Conservation (phyloP, 2,329 filamentous ascomycete genomes). For the Cladosporium sphaerospermum region DNA sequence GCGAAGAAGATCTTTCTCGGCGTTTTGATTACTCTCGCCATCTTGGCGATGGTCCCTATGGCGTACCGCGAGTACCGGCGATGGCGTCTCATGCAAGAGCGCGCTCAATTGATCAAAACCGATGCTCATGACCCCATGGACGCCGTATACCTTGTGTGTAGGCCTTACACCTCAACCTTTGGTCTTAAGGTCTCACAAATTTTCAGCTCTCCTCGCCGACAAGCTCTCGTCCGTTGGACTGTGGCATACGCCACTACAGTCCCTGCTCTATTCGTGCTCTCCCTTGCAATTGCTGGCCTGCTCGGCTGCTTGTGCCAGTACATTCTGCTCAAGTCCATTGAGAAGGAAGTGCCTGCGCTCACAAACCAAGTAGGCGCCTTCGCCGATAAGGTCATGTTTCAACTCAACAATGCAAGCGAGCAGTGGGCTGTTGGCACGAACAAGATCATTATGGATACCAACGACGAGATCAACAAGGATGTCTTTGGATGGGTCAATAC, state of each 20-base stretch:
- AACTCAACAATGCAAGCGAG: slow-evolving; percentile 65
- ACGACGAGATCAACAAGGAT: slow-evolving; percentile 71
- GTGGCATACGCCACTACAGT: slow-evolving; percentile 82
- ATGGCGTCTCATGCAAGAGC: slow-evolving; percentile 66
- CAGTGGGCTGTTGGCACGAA: slow-evolving; percentile 76
- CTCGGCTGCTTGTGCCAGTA: slow-evolving; percentile 78
- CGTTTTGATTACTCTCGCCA: slow-evolving; percentile 64
- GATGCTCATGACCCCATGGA: slow-evolving; percentile 75
- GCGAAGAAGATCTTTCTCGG: slow-evolving; percentile 71
- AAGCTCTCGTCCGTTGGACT: slow-evolving; percentile 73
- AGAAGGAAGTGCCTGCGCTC: slow-evolving; percentile 70
- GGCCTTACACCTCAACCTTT: slow-evolving; percentile 65
- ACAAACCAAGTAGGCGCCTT: slow-evolving; percentile 71
- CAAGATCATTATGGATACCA: slow-evolving; percentile 58
- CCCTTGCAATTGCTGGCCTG: slow-evolving; percentile 73
- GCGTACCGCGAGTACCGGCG: slow-evolving; percentile 71
- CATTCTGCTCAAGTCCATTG: slow-evolving; percentile 65
- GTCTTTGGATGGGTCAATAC: slow-evolving; percentile 83
- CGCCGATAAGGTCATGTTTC: slow-evolving; percentile 67
- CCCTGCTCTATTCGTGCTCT: slow-evolving; percentile 78
- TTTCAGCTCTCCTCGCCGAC: slow-evolving; percentile 58
- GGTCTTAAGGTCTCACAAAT: slow-evolving; percentile 65
- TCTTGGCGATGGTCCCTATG: slow-evolving; percentile 71
- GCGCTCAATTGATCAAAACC: slow-evolving; percentile 58
- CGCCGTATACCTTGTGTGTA: slow-evolving; percentile 77